A percentile compares a stretch with the other conserved stretches of the same genome.
phyloP scores from a whole-genome alignment of 2,329 filamentous ascomycete species.

The Rhinocladiella mackenziei region DNA sequence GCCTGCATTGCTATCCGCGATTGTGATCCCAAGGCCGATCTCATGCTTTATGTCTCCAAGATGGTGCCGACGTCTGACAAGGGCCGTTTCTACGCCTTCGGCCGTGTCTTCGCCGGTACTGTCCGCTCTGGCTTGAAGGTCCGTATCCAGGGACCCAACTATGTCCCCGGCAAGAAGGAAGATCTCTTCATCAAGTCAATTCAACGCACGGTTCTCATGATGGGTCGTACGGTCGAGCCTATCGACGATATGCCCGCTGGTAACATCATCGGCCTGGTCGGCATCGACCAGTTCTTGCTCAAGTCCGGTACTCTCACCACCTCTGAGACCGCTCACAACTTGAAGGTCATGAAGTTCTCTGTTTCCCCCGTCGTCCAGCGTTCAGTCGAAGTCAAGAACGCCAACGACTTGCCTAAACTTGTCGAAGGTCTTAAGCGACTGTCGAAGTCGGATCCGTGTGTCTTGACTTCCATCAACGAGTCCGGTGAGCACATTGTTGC shows the following conservation, averaged over 20 bases:
- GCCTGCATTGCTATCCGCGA: conserved; percentile 94
- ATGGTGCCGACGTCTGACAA: conserved; percentile 99
- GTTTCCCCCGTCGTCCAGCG: conserved; percentile 98
- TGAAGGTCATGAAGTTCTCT: conserved; percentile 99
- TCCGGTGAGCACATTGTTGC: conserved; percentile 99
- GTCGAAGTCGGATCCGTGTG: conserved; percentile 99
- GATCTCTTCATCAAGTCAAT: conserved; percentile 99
- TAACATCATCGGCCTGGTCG: conserved; percentile 99
- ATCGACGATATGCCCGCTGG: conserved; percentile 98
- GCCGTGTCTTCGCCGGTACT: conserved; percentile 99
- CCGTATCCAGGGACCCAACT: conserved; percentile 99
- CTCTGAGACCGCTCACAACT: conserved; percentile 95
- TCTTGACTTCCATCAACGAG: conserved; percentile 81
- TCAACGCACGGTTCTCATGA: conserved; percentile 99
- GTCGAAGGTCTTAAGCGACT: conserved; percentile 99
- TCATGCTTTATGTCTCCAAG: conserved; percentile 99
- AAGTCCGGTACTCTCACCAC: conserved; percentile 99
- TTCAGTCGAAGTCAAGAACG: conserved; percentile 99
- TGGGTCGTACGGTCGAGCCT: conserved; percentile 98
- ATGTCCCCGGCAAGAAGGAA: conserved; percentile 95
- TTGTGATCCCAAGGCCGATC: conserved; percentile 94
- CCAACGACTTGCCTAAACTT: conserved; percentile 98
- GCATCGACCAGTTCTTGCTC: conserved; percentile 99
- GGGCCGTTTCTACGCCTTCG: conserved; percentile 99
- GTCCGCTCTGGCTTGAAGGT: conserved; percentile 98